Base-by-base conservation (phyloP, 768 basidiomycete genomes). In the Tubosaeta sp. region DNA sequence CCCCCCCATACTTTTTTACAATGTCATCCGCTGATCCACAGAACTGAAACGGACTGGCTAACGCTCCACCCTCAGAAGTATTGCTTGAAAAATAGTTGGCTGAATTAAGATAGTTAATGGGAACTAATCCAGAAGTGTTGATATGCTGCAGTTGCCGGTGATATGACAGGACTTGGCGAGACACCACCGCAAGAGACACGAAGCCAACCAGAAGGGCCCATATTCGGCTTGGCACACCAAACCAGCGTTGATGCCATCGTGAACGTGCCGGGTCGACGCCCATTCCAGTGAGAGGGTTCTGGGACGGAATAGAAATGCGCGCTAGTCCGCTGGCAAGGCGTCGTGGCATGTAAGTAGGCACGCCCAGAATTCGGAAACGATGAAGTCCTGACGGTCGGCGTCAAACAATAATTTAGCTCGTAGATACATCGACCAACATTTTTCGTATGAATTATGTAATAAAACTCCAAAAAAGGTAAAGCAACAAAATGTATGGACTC, bases 1-100 rank as follows among this genome's bases (percentile, higher is more conserved):
- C 72, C 3, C 85, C 76, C 13, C 94, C 91, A 64, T 97, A 91
- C 68, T 87, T 87, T 25, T 74, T 69, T 2, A 85, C 90, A 42
- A 97, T 76, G 33, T 78, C 77, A 68, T 98, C 95, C 2, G 83
- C 83, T 3, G 86, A 85, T 2, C 91, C 91, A 64, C 95, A 99
- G 68, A 98, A 99, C 1, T 77, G 73, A 68, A 99, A 99, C 0
- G 95, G 95, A 51, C 81, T 85, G 14, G 26, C 42, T 10, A 54
- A 41, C 19, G 25, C 19, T 14, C 51, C 46, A 13, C n/a, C 72
- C 60, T 47, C 81, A 71, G 46, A 78, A 69, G 12, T 62, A 59
- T 68, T 70, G 43, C 38, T 8, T 29, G 49, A 54, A 54, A 53
- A 56, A 51, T 43, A 43, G 35, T 71, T 65, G 34, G 73, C 59